Base-by-base conservation (phyloP, 345 rosid species). In the Eucalyptus microcorys region DNA sequence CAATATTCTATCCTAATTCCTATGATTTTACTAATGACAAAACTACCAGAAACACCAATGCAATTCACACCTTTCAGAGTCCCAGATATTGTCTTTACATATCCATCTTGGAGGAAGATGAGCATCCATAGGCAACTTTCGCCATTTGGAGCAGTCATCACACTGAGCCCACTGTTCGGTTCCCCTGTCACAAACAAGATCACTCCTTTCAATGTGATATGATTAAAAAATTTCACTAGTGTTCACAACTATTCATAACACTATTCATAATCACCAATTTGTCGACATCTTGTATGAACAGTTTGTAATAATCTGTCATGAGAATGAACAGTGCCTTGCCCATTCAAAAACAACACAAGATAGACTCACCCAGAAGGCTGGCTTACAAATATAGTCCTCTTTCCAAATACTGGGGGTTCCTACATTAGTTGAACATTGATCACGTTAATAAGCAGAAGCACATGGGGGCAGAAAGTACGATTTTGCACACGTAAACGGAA, bases 391-490 rank as follows among this genome's bases (percentile, higher is more conserved):
- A 97, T 91, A 86, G 95, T 96, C 89, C 92, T 93, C 95, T 97
- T 96, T 90, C 99, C 98, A 81, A 96, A 96, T 87, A 97, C 96
- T 80, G 99, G 99, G 89, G 99, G 99, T 88, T 95, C 99, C 99
- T 98, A 96, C 40, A 49, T 40, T 76, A 76, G 47, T 76, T 76
- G 84, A 40, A 21, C 15, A 40, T 76, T 21, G 15, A 76, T 40
- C 30, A 10, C 47, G 15, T 76, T 22, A 76, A 40, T 76, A 76
- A 76, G 84, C 47, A 40, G 84, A 40, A 76, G 47, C 30, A 12
- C 84, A 76, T 76, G 30, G 7, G 47, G 15, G 30, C 8, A 76
- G 84, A 76, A 76, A 76, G 84, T 21, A 76, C 15, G 2, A 76
- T 76, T 76, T 76, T 6, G 47, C 84, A 42, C 84, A 40, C 14